These are phyloP conservation scores for Eucalyptus pumila DNA, from an alignment of 345 rosid genomes.

Conservation along the genomic window DNA sequence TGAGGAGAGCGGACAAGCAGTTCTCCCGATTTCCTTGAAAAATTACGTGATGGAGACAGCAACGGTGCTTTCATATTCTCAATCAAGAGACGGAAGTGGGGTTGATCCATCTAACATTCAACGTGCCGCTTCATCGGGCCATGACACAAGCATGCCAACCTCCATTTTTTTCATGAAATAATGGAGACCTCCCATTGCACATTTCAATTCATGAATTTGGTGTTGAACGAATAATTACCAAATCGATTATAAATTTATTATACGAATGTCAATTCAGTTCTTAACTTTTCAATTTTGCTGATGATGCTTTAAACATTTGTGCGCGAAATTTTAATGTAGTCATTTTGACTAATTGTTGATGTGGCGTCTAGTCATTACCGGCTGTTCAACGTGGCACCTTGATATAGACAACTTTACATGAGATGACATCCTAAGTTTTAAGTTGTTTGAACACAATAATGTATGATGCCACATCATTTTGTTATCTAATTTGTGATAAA, in stretches of 20 bases:
- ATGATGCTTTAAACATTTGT: too few relatives aligned
- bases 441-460: too few relatives aligned
- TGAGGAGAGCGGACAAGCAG: neutral
- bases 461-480: too few relatives aligned
- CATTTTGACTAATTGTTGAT: fast-evolving
- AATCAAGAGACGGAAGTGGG: neutral
- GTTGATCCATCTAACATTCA: too few relatives aligned
- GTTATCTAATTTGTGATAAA: too few relatives aligned
- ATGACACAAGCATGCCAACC: neutral
- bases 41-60: too few relatives aligned
- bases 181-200: neutral
- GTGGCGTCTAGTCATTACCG: fast-evolving
- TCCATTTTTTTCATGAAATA: neutral
- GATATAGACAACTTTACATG: too few relatives aligned
- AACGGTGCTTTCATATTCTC: neutral
- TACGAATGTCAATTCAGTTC: fast-evolving
- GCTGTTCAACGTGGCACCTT: fast-evolving
- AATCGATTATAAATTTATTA: too few relatives aligned
- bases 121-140: fast-evolving
- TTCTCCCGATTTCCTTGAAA: too few relatives aligned
- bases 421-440: too few relatives aligned
- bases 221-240: fast-evolving
- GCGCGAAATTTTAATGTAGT: fast-evolving
- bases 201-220: neutral
- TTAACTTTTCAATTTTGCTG: too few relatives aligned